Evolutionary conservation across 1,284 basidiomycete species (phyloP).

Genomic region (Volvariella surrecta): DNA sequence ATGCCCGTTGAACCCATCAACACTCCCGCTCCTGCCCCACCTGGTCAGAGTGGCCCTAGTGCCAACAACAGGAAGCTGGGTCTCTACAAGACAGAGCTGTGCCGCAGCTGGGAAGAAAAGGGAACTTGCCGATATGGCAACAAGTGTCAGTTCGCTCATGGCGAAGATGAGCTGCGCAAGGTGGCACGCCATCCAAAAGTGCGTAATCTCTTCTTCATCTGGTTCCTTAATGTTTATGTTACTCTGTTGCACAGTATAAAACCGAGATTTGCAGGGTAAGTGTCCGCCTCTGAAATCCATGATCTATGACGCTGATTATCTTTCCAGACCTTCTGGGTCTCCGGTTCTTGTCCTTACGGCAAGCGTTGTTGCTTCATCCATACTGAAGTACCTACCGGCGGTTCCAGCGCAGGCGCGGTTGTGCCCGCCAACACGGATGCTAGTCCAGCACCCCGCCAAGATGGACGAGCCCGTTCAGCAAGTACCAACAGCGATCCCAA

Average conservation of each 20-base stretch:
- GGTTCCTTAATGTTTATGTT: conserved; percentile 11
- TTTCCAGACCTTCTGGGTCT: conserved; percentile 80
- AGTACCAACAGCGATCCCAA: conserved; percentile 73
- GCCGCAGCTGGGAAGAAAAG: conserved; percentile 91
- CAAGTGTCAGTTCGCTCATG: conserved; percentile 90
- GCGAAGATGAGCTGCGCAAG: conserved; percentile 76
- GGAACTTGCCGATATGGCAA: conserved; percentile 79
- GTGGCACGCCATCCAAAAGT: conserved; percentile 84
- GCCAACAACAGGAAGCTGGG: conserved; percentile 84
- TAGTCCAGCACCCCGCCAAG: conserved; percentile 38
- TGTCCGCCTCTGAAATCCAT: conserved; percentile 12
- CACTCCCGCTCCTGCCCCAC: conserved; percentile 23
- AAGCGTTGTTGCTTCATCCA: conserved; percentile 89
- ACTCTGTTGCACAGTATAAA: conserved; percentile 55
- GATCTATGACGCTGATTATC: conserved; percentile 10
- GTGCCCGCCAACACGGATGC: conserved; percentile 38
- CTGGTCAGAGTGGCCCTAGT: conserved; percentile 54
- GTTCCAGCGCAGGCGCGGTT: conserved; percentile 22
- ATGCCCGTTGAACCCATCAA: conserved; percentile 19
- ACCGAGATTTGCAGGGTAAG: conserved; percentile 84
- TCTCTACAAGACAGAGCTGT: conserved; percentile 88
- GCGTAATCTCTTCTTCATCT: conserved; percentile 12
- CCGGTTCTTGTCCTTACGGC: conserved; percentile 84
- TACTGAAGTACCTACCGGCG: conserved; percentile 66
- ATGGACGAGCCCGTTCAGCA: conserved; percentile 60